Evolutionary conservation across 805 yeast species (phyloP).

Genomic region (Hanseniaspora clermontiae): DNA sequence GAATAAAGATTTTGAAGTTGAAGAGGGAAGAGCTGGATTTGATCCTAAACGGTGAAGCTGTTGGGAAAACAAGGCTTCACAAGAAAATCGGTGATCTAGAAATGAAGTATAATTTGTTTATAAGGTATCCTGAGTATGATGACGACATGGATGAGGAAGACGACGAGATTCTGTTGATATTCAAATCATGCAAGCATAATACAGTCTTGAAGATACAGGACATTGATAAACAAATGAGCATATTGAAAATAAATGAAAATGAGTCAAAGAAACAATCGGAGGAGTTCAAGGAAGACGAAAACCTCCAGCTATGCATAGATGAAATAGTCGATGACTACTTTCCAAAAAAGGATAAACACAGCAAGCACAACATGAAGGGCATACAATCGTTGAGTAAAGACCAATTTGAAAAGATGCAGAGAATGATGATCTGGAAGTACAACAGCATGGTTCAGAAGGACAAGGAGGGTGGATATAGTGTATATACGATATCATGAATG

Average conservation of each 20-base stretch:
- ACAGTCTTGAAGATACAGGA: constrained; percentile 5
- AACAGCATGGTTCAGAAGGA: not conserved
- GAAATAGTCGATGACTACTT: constrained; percentile 1
- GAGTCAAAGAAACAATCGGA: not conserved
- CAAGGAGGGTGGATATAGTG: not conserved
- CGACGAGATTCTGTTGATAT: constrained; percentile 5
- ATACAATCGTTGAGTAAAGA: not conserved
- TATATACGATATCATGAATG: not conserved
- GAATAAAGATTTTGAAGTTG: not conserved
- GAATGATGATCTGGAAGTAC: not conserved
- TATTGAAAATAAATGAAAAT: not conserved
- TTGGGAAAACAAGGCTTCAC: not conserved
- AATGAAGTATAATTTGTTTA: constrained; percentile 11
- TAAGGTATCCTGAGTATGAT: constrained; percentile 13
- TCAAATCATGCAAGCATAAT: constrained; percentile 12
- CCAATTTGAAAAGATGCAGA: not conserved
- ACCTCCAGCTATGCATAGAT: not conserved
- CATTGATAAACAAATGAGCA: not conserved
- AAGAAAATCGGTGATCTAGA: constrained; percentile 5
- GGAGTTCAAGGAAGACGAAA: constrained; percentile 1
- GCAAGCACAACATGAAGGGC: not conserved
- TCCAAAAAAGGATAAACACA: not conserved
- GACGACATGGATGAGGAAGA: not conserved
- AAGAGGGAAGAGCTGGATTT: constrained; percentile 1
- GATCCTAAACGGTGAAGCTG: not conserved